Base-by-base conservation (phyloP, 768 basidiomycete genomes). In the Paxillus involutus region DNA sequence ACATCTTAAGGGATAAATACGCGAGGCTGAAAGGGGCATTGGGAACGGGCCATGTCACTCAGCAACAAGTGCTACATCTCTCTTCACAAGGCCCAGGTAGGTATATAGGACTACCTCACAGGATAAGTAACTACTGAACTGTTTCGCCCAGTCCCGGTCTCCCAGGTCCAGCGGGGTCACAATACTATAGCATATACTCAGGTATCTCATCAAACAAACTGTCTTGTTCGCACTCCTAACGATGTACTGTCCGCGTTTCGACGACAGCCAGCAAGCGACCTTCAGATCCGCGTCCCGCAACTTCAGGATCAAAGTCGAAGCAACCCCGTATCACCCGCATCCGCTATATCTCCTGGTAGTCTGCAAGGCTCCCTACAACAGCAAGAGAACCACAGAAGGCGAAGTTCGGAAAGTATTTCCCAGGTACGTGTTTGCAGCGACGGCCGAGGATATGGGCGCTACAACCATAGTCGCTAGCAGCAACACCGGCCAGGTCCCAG, bases 1-100 rank as follows among this genome's bases (percentile, higher is more conserved):
- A 43, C 29, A 1, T 57, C 41, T 43, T 70, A 49, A 41, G 51
- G 8, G 62, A 61, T 3, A 72, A 61, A 45, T 69, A 66, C 49
- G 11, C 45, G 1, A 56, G 43, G 51, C 44, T 69, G 21, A 63
- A 57, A 37, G 37, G 45, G 12, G 32, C 43, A 29, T 17, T 39
- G 33, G 59, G 57, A 40, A 26, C 50, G 19, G 43, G 6, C 43
- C 57, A 42, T 30, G 17, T 42, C 32, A 4, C 21, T 35, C 59
- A 53, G n/a, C 54, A 52, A 24, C 65, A 52, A 13, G 9, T 26
- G 2, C 39, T 19, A 32, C 33, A 33, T 5, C 8, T 21, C 11
- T 19, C 33, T 14, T 3, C 42, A 33, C 63, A 55, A 36, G 37
- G 43, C 29, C 5, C 49, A 47, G 24, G 64, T 59, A 19, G 33